Evolutionary conservation across 345 rosid species (phyloP).

Genomic region (Sapria himalayana): DNA sequence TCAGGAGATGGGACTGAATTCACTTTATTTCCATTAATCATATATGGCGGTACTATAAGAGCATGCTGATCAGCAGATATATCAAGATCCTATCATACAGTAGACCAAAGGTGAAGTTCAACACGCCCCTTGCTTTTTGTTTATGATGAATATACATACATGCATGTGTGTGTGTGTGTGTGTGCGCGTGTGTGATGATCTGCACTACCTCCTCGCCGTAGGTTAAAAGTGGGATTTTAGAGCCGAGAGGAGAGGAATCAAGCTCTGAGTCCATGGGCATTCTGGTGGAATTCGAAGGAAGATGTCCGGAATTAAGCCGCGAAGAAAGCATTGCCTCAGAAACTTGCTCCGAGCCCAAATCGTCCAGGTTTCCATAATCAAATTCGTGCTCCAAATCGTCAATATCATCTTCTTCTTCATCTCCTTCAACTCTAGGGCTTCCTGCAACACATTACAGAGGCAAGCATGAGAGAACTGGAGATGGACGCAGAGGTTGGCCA

Average conservation of each 20-base stretch:
- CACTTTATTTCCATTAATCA: constrained; percentile 54
- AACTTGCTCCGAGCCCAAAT: constrained; percentile 33
- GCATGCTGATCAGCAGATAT: constrained; percentile 84
- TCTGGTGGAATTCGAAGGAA: constrained; percentile 18
- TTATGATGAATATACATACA: background rate
- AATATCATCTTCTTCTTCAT: constrained; percentile 82
- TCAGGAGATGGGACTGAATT: constrained; percentile 49
- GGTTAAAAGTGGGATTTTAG: constrained; percentile 78
- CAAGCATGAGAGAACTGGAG: constrained; percentile 1
- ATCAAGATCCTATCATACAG: constrained; percentile 46
- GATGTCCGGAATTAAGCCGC: constrained; percentile 38
- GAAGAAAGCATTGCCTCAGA: constrained; percentile 40
- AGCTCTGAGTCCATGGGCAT: constrained; percentile 30
- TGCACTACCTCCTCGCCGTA: constrained; percentile 61
- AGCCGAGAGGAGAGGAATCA: constrained; percentile 43
- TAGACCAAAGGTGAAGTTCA: too few species aligned
- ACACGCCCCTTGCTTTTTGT: too few species aligned
- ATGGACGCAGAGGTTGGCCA: background rate
- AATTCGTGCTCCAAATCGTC: constrained; percentile 92
- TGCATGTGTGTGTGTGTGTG: background rate
- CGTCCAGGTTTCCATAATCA: constrained; percentile 33
- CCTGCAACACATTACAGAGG: constrained; percentile 23
- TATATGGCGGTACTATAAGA: constrained; percentile 57
- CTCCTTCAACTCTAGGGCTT: constrained; percentile 86
- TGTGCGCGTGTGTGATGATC: background rate